These are phyloP conservation scores for Epicoccum nigrum DNA, from an alignment of 2,329 filamentous ascomycete genomes.

Conservation along the genomic window DNA sequence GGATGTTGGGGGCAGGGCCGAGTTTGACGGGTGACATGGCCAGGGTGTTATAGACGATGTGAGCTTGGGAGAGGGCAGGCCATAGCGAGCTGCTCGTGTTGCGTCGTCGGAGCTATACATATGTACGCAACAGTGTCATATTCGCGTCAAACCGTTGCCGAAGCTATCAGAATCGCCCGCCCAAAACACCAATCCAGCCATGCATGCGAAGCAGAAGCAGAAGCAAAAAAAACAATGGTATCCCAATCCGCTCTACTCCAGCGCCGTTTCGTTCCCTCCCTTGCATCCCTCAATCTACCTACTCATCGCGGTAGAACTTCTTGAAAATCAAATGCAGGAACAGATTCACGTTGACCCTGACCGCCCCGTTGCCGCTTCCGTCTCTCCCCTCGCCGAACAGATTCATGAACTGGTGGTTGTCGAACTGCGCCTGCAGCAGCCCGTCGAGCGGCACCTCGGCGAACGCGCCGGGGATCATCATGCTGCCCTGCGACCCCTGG, in stretches of 20 bases:
- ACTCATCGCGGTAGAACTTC: conserved; percentile 79
- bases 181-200: not conserved
- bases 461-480: conserved; percentile 94
- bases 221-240: conserved; percentile 8
- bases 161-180: not conserved
- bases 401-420: conserved; percentile 94
- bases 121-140: no score
- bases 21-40: conserved; percentile 42
- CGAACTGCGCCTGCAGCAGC: conserved; percentile 93
- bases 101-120: no score
- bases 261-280: not conserved
- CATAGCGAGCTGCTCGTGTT: no score
- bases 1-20: conserved; percentile 38
- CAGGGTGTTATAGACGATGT: no score
- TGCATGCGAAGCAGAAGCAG: not conserved
- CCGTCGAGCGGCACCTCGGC: conserved; percentile 90
- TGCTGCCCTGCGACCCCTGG: conserved; percentile 87
- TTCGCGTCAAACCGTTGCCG: no score
- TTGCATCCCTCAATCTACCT: no score
- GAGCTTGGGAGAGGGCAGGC: not conserved
- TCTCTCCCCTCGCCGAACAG: conserved; percentile 65
- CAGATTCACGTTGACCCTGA: conserved; percentile 94
- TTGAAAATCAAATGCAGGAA: conserved; percentile 97
- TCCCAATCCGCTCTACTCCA: not conserved
- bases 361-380: conserved; percentile 43